phyloP scores from a whole-genome alignment of 495 filamentous ascomycete species.

The Talaromyces nanjingensis region DNA sequence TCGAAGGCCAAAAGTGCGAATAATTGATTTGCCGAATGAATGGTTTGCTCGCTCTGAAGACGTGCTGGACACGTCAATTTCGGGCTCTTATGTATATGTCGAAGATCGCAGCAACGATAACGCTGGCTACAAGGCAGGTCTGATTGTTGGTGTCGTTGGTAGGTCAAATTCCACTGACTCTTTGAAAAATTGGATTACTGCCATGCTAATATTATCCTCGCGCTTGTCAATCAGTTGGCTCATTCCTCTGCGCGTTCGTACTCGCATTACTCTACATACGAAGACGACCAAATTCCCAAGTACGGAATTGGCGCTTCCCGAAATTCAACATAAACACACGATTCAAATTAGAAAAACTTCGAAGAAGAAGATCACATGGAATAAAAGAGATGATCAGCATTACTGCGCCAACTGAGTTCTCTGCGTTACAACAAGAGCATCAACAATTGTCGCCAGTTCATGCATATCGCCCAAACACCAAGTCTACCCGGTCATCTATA shows the following conservation, averaged over 20 bases:
- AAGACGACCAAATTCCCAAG: neutral
- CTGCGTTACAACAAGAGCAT: neutral
- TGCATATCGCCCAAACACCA: neutral
- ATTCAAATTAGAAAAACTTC: neutral
- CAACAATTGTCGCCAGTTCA: neutral
- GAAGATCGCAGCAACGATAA: neutral
- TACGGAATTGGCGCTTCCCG: neutral
- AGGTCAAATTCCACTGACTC: no score
- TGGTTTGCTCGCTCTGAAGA: neutral
- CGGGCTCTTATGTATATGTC: neutral
- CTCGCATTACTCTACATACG: neutral
- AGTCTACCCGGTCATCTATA: neutral
- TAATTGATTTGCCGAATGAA: neutral
- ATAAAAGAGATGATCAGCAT: neutral
- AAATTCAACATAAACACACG: neutral
- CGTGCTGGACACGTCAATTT: neutral
- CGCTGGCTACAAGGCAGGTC: neutral
- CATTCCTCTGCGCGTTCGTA: neutral
- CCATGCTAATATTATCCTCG: neutral
- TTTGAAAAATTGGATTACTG: no score
- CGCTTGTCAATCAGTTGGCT: neutral
- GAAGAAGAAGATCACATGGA: neutral
- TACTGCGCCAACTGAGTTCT: neutral
- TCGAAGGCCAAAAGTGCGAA: neutral
- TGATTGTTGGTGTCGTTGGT: neutral